These are phyloP conservation scores for Helenozyma rhizophorensis DNA, from an alignment of 805 yeast genomes.

Conservation along the genomic window DNA sequence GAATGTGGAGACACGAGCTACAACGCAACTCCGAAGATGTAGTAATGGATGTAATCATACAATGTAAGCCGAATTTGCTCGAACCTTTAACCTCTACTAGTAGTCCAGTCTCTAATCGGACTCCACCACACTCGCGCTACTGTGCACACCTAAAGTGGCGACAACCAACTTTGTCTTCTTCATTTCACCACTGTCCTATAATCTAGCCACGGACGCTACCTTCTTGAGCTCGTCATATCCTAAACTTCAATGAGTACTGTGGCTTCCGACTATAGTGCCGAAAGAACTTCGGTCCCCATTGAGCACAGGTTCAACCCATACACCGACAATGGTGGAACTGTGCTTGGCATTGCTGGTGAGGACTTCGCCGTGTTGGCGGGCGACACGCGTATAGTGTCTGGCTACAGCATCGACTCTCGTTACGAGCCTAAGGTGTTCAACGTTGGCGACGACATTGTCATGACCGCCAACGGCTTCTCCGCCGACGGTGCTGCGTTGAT, in stretches of 20 bases:
- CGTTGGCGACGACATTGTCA: constrained; percentile 80
- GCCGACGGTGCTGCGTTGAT: constrained; percentile 91
- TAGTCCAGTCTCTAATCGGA: no score
- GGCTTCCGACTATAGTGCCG: constrained; percentile 15
- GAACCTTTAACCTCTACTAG: no score
- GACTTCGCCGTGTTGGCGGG: constrained; percentile 97
- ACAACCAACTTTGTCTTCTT: no score
- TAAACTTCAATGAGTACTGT: constrained; percentile 20
- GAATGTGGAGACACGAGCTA: no score
- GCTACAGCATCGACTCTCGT: constrained; percentile 90
- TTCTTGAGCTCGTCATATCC: no score
- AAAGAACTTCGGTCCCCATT: constrained; percentile 50
- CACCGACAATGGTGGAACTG: constrained; percentile 95
- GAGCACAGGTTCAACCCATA: constrained; percentile 93
- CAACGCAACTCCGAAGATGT: no score
- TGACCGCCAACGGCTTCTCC: constrained; percentile 94
- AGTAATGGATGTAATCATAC: no score
- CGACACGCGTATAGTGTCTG: constrained; percentile 95
- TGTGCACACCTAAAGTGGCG: no score
- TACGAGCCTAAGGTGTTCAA: constrained; percentile 85
- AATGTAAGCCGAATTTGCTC: no score
- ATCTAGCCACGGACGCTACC: no score
- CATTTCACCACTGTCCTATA: no score
- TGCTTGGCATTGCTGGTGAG: constrained; percentile 94
- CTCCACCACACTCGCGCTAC: no score